A percentile compares a stretch with the other conserved stretches of the same genome.
Evolutionary conservation across 202 grass and related monocot species (phyloP).

Genomic region (Hordeum pubiflorum): DNA sequence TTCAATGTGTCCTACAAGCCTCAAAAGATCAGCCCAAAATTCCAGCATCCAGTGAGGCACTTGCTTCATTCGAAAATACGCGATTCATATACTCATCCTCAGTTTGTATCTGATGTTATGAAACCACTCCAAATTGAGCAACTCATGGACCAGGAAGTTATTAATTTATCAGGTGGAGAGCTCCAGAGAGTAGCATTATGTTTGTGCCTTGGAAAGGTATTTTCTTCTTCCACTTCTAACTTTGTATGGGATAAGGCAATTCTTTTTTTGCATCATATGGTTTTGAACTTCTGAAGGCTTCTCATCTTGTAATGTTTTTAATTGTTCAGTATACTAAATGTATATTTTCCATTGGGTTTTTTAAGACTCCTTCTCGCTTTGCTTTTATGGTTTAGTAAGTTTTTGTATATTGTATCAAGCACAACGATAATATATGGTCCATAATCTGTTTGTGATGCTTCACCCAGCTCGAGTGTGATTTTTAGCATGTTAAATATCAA

Average conservation of each 20-base stretch:
- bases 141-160: conserved; percentile 46
- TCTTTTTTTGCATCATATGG: background rate
- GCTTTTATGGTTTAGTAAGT: background rate
- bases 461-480: background rate
- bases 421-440: background rate
- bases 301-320: background rate
- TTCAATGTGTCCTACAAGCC: conserved; percentile 99
- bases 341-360: background rate
- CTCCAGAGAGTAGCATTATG: conserved; percentile 92
- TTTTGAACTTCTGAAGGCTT: background rate
- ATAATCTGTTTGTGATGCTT: background rate
- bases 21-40: conserved; percentile 94
- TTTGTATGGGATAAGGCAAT: background rate
- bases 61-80: conserved; percentile 94
- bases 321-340: background rate
- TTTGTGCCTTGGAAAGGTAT: conserved; percentile 93
- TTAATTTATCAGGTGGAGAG: conserved; percentile 99
- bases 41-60: conserved; percentile 70
- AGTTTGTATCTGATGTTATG: conserved; percentile 95
- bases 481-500: background rate
- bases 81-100: conserved; percentile 92
- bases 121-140: conserved; percentile 27
- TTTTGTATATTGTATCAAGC: background rate
- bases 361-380: background rate
- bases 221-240: background rate